A percentile compares a stretch with the other conserved stretches of the same genome.
These are phyloP conservation scores for Chloromonas sp. DNA, from an alignment of 163 green algal genomes.

Conservation along the genomic window DNA sequence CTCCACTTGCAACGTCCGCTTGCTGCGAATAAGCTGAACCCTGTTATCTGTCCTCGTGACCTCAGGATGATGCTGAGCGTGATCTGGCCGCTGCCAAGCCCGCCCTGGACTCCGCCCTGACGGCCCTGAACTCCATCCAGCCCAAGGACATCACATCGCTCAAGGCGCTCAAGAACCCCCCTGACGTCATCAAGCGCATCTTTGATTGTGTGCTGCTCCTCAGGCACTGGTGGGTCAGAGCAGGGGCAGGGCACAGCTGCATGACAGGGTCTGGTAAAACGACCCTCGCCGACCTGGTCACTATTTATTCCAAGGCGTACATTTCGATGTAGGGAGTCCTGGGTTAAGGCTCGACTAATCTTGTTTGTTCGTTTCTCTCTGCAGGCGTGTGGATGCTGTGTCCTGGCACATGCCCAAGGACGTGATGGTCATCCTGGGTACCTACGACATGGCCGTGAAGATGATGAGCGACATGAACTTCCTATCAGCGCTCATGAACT, in stretches of 20 bases:
- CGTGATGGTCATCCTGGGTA: constrained; percentile 71
- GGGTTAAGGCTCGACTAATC: too few species aligned
- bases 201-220: constrained; percentile 93
- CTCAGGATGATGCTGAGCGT: constrained; percentile 63
- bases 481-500: constrained; percentile 81
- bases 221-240: constrained; percentile 39
- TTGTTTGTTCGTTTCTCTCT: too few species aligned
- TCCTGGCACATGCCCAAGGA: constrained; percentile 73
- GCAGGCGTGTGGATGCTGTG: not conserved
- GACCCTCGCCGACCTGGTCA: too few species aligned
- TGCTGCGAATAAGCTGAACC: too few species aligned
- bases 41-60: too few species aligned
- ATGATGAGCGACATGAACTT: constrained; percentile 95
- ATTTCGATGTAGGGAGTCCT: too few species aligned
- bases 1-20: too few species aligned
- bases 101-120: constrained; percentile 81
- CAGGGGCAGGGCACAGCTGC: too few species aligned
- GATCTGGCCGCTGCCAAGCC: constrained; percentile 87
- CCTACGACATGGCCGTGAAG: constrained; percentile 80
- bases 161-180: constrained; percentile 94
- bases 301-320: too few species aligned
- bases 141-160: constrained; percentile 85
- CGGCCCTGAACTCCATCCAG: constrained; percentile 85
- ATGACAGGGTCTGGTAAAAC: too few species aligned
- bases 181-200: constrained; percentile 93